Percentiles rank a stretch among this genome's conserved stretches.
Evolutionary conservation across 169 alveolate species (phyloP).

Genomic region (Eimeria brunetti): DNA sequence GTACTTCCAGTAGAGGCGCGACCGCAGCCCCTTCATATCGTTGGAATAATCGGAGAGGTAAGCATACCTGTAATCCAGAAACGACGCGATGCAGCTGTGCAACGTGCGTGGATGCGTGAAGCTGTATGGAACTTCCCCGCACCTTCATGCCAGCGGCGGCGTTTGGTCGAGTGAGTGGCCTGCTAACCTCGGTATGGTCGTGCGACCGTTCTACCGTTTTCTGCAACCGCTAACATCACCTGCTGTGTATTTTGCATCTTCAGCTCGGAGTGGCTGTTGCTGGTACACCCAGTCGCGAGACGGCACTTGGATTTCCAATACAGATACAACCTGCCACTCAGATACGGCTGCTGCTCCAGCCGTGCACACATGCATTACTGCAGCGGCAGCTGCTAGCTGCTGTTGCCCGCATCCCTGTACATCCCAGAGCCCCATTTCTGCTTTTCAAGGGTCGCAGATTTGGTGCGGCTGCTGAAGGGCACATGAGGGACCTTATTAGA

Average conservation of each 20-base stretch:
- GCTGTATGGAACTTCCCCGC: background rate
- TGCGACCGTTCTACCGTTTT: background rate
- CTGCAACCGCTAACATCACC: background rate
- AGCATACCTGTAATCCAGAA: background rate
- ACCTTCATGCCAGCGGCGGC: background rate
- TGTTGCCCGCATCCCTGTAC: background rate
- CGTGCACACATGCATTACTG: conserved; percentile 43
- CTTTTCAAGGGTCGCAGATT: background rate
- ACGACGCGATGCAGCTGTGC: background rate
- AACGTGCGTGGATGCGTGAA: background rate
- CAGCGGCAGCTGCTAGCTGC: conserved; percentile 67
- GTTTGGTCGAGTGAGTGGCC: background rate
- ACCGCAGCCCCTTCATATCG: conserved; percentile 74
- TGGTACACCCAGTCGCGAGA: conserved; percentile 35
- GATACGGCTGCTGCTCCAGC: conserved; percentile 50
- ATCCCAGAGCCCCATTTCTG: background rate
- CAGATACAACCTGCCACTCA: conserved; percentile 20
- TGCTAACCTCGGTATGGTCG: background rate
- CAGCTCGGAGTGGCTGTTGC: conserved; percentile 68
- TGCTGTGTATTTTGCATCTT: background rate
- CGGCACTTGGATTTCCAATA: conserved; percentile 23
- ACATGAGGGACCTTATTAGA: background rate
- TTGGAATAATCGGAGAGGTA: conserved; percentile 63
- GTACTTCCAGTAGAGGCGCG: conserved; percentile 68
- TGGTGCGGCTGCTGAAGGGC: conserved; percentile 3